Evolutionary conservation across 192 early-diverging fungal genomes (phyloP).

Genomic region (Kickxella alabastrina): DNA sequence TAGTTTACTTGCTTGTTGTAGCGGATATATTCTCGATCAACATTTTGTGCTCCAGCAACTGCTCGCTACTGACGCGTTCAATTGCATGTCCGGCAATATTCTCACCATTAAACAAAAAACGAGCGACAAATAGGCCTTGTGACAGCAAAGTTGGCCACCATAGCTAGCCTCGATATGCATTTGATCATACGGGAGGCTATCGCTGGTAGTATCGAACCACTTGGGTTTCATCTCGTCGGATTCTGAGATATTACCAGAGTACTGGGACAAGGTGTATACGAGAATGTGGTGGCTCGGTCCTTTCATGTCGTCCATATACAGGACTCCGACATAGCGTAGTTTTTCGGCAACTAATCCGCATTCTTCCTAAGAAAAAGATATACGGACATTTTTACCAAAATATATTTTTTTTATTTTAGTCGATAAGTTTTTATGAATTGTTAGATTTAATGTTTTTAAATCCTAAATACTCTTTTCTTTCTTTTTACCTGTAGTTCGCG

Average conservation of each 20-base stretch:
- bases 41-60: slow-evolving; percentile 1
- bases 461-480: background rate
- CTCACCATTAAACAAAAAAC: slow-evolving; percentile 22
- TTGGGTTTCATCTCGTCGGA: slow-evolving; percentile 73
- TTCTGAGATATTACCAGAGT: slow-evolving; percentile 56
- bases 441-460: no score
- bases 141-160: slow-evolving; percentile 44
- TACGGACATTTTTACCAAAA: no score
- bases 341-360: slow-evolving; percentile 48
- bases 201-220: slow-evolving; percentile 54
- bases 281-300: slow-evolving; percentile 52
- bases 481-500: slow-evolving; percentile 58
- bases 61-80: background rate
- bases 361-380: slow-evolving; percentile 49
- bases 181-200: slow-evolving; percentile 56
- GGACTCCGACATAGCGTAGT: slow-evolving; percentile 52
- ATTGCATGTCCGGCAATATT: slow-evolving; percentile 11
- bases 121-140: slow-evolving; percentile 20
- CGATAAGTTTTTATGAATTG: no score
- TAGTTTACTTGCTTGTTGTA: no score
- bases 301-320: slow-evolving; percentile 57
- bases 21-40: no score
- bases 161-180: slow-evolving; percentile 47
- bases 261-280: slow-evolving; percentile 54
- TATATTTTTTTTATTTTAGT: no score